phyloP scores from a whole-genome alignment of 2,329 filamentous ascomycete genomes.

The Lomentospora prolificans region DNA sequence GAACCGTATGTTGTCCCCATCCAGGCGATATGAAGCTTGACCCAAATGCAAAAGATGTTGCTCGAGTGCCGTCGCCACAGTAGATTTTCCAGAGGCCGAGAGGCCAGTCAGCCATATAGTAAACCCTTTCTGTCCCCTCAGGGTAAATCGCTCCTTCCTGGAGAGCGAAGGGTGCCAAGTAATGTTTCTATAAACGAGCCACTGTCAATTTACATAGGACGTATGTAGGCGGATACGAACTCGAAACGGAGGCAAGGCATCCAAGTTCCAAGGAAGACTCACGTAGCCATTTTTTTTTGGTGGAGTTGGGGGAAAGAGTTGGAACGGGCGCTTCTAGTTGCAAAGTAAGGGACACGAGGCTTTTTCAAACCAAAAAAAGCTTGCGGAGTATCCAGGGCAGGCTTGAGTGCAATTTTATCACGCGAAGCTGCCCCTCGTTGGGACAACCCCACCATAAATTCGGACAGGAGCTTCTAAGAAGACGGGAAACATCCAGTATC shows the following conservation, averaged over 20 bases:
- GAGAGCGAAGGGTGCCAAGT: slow-evolving; percentile 81
- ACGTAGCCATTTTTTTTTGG: slow-evolving; percentile 21
- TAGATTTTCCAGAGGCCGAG: slow-evolving; percentile 93
- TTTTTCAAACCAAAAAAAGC: too few relatives aligned
- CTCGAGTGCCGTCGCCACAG: slow-evolving; percentile 91
- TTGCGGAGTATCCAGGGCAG: too few relatives aligned
- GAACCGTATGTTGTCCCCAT: slow-evolving; percentile 97
- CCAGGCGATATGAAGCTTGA: slow-evolving; percentile 79
- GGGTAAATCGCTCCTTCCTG: slow-evolving; percentile 62
- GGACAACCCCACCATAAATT: too few relatives aligned
- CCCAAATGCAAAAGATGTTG: slow-evolving; percentile 87
- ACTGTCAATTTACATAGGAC: not conserved
- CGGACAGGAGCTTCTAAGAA: too few relatives aligned
- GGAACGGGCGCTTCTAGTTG: not conserved
- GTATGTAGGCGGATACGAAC: too few relatives aligned
- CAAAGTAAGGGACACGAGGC: not conserved
- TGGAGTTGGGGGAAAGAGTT: too few relatives aligned
- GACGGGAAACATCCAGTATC: too few relatives aligned
- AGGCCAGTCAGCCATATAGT: slow-evolving; percentile 98
- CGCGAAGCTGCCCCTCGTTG: too few relatives aligned
- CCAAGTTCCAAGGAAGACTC: slow-evolving; percentile 4
- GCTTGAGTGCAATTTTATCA: too few relatives aligned
- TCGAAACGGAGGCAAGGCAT: too few relatives aligned
- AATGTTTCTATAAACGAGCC: slow-evolving; percentile 58
- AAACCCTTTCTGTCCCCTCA: slow-evolving; percentile 77